A percentile compares a stretch with the other conserved stretches of the same genome.
Evolutionary conservation across 2,329 filamentous ascomycete genomes (phyloP).

Genomic region (Trichothecium roseum): DNA sequence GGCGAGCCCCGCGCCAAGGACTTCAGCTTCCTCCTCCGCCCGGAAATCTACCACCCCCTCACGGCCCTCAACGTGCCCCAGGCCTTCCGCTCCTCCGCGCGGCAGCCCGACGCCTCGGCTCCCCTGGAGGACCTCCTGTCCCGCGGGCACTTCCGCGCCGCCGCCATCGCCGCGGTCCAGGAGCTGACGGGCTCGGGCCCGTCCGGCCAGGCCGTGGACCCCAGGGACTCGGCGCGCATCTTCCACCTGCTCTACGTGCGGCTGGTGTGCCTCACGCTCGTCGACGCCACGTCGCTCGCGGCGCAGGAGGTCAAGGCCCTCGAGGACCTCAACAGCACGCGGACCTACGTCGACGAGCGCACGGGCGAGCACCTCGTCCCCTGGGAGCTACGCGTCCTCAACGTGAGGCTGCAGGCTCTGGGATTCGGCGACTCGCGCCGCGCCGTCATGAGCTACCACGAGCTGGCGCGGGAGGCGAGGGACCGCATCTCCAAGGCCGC

Average conservation of each 20-base stretch:
- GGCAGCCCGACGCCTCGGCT: constrained; percentile 52
- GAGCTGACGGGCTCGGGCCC: constrained; percentile 42
- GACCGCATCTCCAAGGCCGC: constrained; percentile 40
- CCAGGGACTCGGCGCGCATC: constrained; percentile 53
- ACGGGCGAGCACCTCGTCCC: constrained; percentile 60
- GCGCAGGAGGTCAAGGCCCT: constrained; percentile 56
- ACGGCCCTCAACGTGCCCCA: constrained; percentile 49
- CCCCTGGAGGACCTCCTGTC: constrained; percentile 59
- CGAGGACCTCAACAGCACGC: constrained; percentile 47
- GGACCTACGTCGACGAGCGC: constrained; percentile 44
- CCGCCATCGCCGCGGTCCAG: constrained; percentile 58
- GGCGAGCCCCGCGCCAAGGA: constrained; percentile 42
- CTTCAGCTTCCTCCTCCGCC: constrained; percentile 69
- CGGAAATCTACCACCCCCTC: constrained; percentile 75
- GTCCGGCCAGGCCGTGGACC: constrained; percentile 27
- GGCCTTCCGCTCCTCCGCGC: constrained; percentile 59
- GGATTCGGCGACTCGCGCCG: constrained; percentile 77
- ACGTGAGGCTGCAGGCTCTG: constrained; percentile 73
- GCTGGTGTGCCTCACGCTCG: constrained; percentile 70
- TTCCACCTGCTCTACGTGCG: constrained; percentile 73
- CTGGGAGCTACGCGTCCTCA: constrained; percentile 76
- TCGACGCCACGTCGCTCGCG: constrained; percentile 60
- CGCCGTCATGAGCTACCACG: constrained; percentile 83
- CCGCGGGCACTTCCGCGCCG: constrained; percentile 68
- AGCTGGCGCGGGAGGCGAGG: constrained; percentile 71